Conservation (phyloP, 1,284 basidiomycete genomes). For the Erythrobasidium hasegawianum region DNA sequence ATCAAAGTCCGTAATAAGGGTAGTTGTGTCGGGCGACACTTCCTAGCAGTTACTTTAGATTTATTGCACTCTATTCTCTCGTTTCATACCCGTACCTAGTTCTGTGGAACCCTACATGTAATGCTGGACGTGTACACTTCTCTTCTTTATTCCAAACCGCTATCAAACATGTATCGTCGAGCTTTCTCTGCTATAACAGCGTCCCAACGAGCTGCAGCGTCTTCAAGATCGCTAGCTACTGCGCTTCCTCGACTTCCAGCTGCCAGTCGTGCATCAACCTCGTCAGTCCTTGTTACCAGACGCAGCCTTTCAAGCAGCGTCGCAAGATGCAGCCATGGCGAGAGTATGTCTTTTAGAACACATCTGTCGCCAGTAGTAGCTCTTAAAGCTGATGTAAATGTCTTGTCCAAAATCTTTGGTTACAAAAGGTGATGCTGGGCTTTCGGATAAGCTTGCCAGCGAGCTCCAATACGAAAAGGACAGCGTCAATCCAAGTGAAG, state of each 20-base stretch:
- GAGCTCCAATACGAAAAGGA: constrained; percentile 84
- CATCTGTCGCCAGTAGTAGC: too few species aligned
- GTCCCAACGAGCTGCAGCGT: neutral
- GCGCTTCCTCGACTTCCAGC: neutral
- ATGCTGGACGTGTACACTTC: too few species aligned
- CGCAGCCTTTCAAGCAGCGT: constrained; percentile 1
- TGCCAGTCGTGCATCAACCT: neutral
- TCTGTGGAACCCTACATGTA: too few species aligned
- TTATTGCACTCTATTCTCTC: too few species aligned
- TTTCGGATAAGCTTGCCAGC: constrained; percentile 70
- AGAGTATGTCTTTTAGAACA: neutral
- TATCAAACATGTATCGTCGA: neutral
- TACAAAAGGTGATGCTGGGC: constrained; percentile 62
- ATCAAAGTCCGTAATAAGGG: constrained; percentile 9
- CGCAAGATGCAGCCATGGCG: neutral
- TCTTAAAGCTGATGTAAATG: too few species aligned
- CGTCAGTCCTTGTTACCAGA: neutral
- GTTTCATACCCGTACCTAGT: too few species aligned
- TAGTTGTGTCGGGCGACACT: neutral
- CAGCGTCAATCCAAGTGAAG: constrained; percentile 47
- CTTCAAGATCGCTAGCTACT: neutral
- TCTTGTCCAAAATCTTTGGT: neutral
- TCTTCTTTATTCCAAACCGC: neutral
- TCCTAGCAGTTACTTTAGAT: too few species aligned
- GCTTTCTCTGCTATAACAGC: neutral